These are phyloP conservation scores for Aspergillus conjunctus DNA, from an alignment of 495 filamentous ascomycete genomes.

Conservation along the genomic window DNA sequence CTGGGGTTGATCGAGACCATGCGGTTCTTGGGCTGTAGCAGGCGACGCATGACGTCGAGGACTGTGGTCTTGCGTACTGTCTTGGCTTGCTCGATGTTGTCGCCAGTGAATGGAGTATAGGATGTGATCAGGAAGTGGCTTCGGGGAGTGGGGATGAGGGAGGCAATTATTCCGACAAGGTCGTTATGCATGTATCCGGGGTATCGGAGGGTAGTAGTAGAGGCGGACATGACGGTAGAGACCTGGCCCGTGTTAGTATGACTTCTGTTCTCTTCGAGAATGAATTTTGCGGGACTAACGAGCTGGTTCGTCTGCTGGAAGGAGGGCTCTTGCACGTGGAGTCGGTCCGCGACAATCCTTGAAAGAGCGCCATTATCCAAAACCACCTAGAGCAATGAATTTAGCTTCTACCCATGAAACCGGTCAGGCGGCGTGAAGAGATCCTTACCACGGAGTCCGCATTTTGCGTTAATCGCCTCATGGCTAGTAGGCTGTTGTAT, in stretches of 20 bases:
- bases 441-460: slow-evolving; percentile 82
- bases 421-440: neutral
- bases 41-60: slow-evolving; percentile 92
- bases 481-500: slow-evolving; percentile 92
- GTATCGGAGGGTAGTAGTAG: slow-evolving; percentile 93
- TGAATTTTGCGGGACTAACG: slow-evolving; percentile 41
- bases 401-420: slow-evolving; percentile 11
- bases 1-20: slow-evolving; percentile 97
- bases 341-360: slow-evolving; percentile 88
- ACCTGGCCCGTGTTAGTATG: slow-evolving; percentile 44
- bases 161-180: slow-evolving; percentile 93
- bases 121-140: slow-evolving; percentile 98
- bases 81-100: slow-evolving; percentile 93
- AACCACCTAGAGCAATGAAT: slow-evolving; percentile 60
- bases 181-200: slow-evolving; percentile 99
- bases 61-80: slow-evolving; percentile 98
- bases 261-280: neutral
- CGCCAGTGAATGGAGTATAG: slow-evolving; percentile 95
- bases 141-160: slow-evolving; percentile 91
- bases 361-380: slow-evolving; percentile 94
- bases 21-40: slow-evolving; percentile 96
- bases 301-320: slow-evolving; percentile 98
- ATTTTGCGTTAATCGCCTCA: slow-evolving; percentile 90
- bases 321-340: slow-evolving; percentile 91
- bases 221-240: slow-evolving; percentile 98